Evolutionary conservation across 345 rosid genomes (phyloP).

Genomic region (Eucalyptus polybractea): DNA sequence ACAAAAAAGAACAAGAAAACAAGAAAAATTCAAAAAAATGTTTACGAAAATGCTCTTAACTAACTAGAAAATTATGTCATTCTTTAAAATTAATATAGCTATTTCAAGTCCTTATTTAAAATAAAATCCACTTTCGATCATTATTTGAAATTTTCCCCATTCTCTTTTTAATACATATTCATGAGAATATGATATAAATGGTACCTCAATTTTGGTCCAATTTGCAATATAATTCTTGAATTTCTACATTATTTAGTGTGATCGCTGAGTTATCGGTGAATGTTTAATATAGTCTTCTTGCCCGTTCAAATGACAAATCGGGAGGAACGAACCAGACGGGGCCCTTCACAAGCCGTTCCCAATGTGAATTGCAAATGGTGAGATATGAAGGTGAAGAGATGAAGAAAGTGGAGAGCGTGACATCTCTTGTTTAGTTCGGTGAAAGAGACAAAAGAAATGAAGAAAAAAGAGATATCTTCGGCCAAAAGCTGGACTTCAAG

Average conservation of each 20-base stretch:
- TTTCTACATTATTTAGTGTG: background rate
- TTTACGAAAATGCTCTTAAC: too few species aligned
- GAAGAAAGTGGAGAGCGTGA: background rate
- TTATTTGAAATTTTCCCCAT: too few species aligned
- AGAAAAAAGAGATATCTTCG: background rate
- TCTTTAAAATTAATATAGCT: too few species aligned
- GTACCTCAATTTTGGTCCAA: background rate
- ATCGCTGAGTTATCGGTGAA: background rate
- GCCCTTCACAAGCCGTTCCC: background rate
- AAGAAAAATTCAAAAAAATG: too few species aligned
- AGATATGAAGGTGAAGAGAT: background rate
- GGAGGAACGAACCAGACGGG: background rate
- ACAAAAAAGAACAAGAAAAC: rapidly evolving
- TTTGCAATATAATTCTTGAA: too few species aligned
- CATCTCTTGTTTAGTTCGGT: background rate
- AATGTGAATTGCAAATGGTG: background rate
- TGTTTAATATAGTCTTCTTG: too few species aligned
- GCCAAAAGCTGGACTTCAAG: background rate
- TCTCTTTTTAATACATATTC: too few species aligned
- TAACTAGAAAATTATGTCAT: too few species aligned
- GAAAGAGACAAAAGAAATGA: background rate
- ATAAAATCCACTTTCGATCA: rapidly evolving
- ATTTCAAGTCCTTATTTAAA: too few species aligned
- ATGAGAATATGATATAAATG: background rate
- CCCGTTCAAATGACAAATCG: background rate